Base-by-base conservation (phyloP, 371 early-diverging fungal genomes). In the Rhizopus sp. region DNA sequence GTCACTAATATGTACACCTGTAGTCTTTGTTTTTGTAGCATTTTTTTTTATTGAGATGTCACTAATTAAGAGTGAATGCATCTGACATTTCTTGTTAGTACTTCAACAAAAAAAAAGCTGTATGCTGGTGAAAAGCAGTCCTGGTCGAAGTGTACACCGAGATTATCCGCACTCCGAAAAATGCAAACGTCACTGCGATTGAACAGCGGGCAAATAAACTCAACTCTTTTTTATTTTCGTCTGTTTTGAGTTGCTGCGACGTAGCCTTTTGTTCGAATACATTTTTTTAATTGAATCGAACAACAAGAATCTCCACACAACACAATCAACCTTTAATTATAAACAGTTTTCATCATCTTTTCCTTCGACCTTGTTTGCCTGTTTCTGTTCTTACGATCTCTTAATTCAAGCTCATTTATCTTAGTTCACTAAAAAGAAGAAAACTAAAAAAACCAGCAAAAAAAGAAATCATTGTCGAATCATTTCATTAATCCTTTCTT, bases 181-280 rank as follows among this genome's bases (percentile, higher is more conserved):
- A 23, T 23, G 23, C 23, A 23, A 23, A 23, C 23, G 23, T 23
- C 23, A 23, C 23, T 23, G 23, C 23, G 23, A 23, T 23, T 23
- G 0, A 2, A 23, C 2, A 1, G 23, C 23, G 23, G 23, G 23
- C 23, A 23, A n/a, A 23, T 23, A 23, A 23, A 23, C 23, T 2
- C 23, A 23, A 13, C 15, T n/a, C 15, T 39, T 35, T 54, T 46
- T 35, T 47, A 34, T 12, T 35, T 48, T 31, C 31, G 16, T 44
- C 44, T 55, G 37, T 47, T 48, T 38, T 17, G 16, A 38, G n/a
- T 35, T 55, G 48, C 48, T 55, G 56, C 56, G 56, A 37, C 37
- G n/a, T 48, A 48, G 37, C 58, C 50, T 57, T 57, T 57, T 57
- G 58, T 57, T 57, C 58, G 44, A 50, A 41, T 15, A 17, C 33